Conservation (phyloP, 1,139 yeast species). For the Suhomyces ambrosiae region DNA sequence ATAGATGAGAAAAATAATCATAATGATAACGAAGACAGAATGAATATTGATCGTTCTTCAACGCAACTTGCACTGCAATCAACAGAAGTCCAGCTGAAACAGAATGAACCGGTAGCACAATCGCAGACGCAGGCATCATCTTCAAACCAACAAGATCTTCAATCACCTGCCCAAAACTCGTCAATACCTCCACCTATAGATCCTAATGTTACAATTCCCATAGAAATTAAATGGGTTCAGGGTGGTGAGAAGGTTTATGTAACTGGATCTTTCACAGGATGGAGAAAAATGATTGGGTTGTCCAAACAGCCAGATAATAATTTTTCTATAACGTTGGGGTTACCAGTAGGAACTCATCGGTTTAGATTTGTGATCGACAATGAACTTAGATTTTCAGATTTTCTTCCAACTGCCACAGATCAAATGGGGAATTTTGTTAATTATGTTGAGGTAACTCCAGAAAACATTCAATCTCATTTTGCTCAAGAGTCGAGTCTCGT, state of each 20-base stretch:
- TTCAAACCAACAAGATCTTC: conserved; percentile 14
- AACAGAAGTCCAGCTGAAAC: conserved; percentile 5
- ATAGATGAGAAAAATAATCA: conserved; percentile 22
- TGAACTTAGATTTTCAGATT: conserved; percentile 50
- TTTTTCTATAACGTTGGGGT: conserved; percentile 45
- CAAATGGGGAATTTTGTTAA: conserved; percentile 55
- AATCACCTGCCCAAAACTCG: conserved; percentile 15
- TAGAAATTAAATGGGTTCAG: conserved; percentile 89
- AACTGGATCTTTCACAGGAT: conserved; percentile 53
- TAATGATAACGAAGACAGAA: conserved; percentile 7
- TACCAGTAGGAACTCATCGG: conserved; percentile 52
- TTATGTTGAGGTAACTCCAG: conserved; percentile 52
- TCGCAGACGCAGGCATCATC: conserved; percentile 1
- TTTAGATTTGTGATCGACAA: conserved; percentile 52
- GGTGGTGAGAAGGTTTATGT: conserved; percentile 84
- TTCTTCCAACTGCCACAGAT: conserved; percentile 52
- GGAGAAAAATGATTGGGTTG: conserved; percentile 55
- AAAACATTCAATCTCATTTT: conserved; percentile 28
- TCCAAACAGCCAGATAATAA: conserved; percentile 50
- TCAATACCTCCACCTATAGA: conserved; percentile 13
- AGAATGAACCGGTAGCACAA: conserved; percentile 11
- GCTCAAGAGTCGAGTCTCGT: conserved; percentile 23
- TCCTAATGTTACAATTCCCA: conserved; percentile 46
- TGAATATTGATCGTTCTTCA: conserved; percentile 10
- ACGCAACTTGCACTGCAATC: conserved; percentile 15